Base-by-base conservation (phyloP, 2,329 filamentous ascomycete species). In the Ophiostoma piceae region DNA sequence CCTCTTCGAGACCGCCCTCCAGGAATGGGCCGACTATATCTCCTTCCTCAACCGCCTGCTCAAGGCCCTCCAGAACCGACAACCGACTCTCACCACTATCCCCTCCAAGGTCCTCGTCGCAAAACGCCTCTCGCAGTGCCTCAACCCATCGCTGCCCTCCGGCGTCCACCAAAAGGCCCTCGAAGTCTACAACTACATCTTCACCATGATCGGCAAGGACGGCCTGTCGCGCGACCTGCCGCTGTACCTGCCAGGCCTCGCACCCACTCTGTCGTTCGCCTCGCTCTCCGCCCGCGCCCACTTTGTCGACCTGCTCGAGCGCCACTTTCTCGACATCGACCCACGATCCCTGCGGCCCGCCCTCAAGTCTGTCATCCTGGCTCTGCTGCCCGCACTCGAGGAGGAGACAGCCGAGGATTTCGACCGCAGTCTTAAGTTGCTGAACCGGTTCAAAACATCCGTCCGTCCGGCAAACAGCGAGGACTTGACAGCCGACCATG, bases 21-120 rank as follows among this genome's bases (percentile, higher is more conserved):
- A 98, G 80, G 95, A 99, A 87, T 99, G 95, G 95, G 95, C 96
- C 67, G 95, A 99, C 81, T 99, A 99, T 78, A 99, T 99, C 76
- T 97, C 94, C 22, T 99, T 98, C 78, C 82, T 99, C 70, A 96
- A 92, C 77, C 88, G 92, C 72, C 84, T 99, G 67, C 84, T 97
- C 72, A 98, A 97, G 92, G 92, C 94, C 51, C 84, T 99, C 29
- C 95, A 99, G 86, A 88, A 91, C 64, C 92, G 94, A 73, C 92
- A 92, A 32, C 82, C 89, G 64, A 88, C 87, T 71, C 86, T 89
- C 70, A 85, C 87, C 9, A 82, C 88, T 43, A 89, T 99, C 71
- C 94, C 95, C 14, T 88, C 94, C 76, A 96, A 94, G 80, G 83
- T 87, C 22, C 84, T 89, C 70, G 90, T 99, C 77, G 91, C 95